These are phyloP conservation scores for Senna tora DNA, from an alignment of 306 rosid species.

Conservation along the genomic window DNA sequence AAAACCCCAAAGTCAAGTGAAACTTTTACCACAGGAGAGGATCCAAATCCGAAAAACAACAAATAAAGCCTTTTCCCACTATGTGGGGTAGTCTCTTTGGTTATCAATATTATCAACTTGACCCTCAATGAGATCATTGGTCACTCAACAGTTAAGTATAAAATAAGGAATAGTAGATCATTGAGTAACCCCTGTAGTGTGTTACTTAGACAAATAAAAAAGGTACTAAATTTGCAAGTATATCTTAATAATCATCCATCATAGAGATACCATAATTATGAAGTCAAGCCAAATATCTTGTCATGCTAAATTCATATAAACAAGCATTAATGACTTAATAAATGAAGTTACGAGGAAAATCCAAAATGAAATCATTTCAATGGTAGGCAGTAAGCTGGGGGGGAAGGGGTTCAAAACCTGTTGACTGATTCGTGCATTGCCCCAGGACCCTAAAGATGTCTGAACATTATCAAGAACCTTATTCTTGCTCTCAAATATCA, in stretches of 20 bases:
- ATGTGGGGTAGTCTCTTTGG: too few species aligned
- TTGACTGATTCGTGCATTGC: constrained; percentile 67
- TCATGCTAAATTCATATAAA: constrained; percentile 25
- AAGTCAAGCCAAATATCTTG: constrained; percentile 3
- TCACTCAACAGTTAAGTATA: background rate
- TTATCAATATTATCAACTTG: background rate
- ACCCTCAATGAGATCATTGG: background rate
- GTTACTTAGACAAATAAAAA: too few species aligned
- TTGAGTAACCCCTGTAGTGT: background rate
- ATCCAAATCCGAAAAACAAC: too few species aligned
- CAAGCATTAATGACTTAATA: constrained; percentile 5
- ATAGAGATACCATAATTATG: background rate
- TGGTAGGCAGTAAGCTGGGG: constrained; percentile 1
- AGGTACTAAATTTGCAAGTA: constrained; percentile 4
- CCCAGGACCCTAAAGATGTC: constrained; percentile 78
- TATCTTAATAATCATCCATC: background rate
- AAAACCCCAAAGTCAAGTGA: too few species aligned
- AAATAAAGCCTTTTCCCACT: too few species aligned
- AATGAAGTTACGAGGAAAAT: background rate
- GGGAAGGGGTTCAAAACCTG: constrained; percentile 56
- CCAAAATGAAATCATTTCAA: constrained; percentile 12
- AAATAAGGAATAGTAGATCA: background rate
- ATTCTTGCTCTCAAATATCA: constrained; percentile 66
- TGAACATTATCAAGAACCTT: constrained; percentile 66
- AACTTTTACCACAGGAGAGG: too few species aligned